Evolutionary conservation across 805 yeast species (phyloP).

Genomic region (Metschnikowia colocasiae): DNA sequence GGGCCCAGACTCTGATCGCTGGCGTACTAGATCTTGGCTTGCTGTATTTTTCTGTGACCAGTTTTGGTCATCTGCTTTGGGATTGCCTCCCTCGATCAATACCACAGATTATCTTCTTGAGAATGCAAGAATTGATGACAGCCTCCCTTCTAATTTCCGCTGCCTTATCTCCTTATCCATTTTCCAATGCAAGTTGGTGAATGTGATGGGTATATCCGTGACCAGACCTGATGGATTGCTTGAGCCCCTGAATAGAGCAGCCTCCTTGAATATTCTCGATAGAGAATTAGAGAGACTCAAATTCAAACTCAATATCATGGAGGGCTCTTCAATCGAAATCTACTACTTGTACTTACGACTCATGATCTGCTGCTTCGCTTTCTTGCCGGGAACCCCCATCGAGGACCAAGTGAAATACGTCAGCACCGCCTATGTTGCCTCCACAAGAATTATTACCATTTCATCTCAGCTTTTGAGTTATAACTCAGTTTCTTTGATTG

Average conservation of each 20-base stretch:
- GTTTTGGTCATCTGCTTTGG: conserved; percentile 83
- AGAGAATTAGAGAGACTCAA: conserved; percentile 72
- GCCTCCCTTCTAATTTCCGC: conserved; percentile 66
- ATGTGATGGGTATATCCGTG: conserved; percentile 83
- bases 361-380: conserved; percentile 85
- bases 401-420: conserved; percentile 86
- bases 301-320: conserved; percentile 61
- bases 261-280: conserved; percentile 70
- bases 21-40: conserved; percentile 93
- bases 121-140: conserved; percentile 63
- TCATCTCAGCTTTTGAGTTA: conserved; percentile 57
- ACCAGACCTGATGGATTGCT: conserved; percentile 84
- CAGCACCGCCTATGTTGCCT: conserved; percentile 71
- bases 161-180: conserved; percentile 70
- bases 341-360: conserved; percentile 74
- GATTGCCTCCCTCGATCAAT: conserved; percentile 81
- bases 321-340: conserved; percentile 66
- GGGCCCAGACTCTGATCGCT: conserved; percentile 81
- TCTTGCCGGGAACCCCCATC: conserved; percentile 82
- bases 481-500: conserved; percentile 67
- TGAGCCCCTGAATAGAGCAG: conserved; percentile 79
- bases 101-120: conserved; percentile 77
- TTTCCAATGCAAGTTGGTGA: conserved; percentile 79
- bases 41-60: conserved; percentile 86
- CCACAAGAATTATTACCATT: conserved; percentile 78